Evolutionary conservation across 2,329 filamentous ascomycete genomes (phyloP).

Genomic region (Ceratocystis diversiconidia): DNA sequence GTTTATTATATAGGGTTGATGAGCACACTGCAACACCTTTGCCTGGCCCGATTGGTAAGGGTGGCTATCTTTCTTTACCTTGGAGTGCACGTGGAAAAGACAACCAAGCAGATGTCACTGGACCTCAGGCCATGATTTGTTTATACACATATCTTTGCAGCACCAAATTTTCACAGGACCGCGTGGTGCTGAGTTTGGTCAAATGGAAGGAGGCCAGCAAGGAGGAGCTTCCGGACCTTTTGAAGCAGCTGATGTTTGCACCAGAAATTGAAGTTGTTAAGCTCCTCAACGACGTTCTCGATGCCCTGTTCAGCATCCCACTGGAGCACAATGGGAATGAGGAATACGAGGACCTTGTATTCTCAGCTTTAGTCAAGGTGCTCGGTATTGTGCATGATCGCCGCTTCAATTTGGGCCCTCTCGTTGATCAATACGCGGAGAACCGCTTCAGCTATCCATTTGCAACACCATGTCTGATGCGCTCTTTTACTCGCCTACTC

Average conservation of each 20-base stretch:
- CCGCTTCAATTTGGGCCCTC: constrained; percentile 75
- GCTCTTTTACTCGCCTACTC: constrained; percentile 73
- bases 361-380: constrained; percentile 77
- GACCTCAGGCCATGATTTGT: constrained; percentile 63
- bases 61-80: constrained; percentile 72
- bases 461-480: constrained; percentile 72
- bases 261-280: constrained; percentile 97
- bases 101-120: constrained; percentile 60
- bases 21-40: constrained; percentile 64
- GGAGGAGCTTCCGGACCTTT: constrained; percentile 55
- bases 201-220: constrained; percentile 70
- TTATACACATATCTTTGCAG: constrained; percentile 83
- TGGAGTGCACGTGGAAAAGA: constrained; percentile 59
- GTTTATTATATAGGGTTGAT: constrained; percentile 81
- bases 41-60: constrained; percentile 51
- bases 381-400: constrained; percentile 89
- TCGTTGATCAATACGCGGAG: constrained; percentile 85
- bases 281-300: constrained; percentile 74
- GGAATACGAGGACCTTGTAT: constrained; percentile 84
- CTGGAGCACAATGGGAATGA: constrained; percentile 84
- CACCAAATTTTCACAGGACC: constrained; percentile 86
- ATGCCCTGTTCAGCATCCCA: constrained; percentile 79
- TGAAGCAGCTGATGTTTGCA: constrained; percentile 80
- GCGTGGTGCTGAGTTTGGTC: constrained; percentile 66
- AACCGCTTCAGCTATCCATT: constrained; percentile 85